Evolutionary conservation across 2,329 filamentous ascomycete species (phyloP), one percentile per base, ranked within the genome.

Genomic region (Emericellopsis atlantica): DNA sequence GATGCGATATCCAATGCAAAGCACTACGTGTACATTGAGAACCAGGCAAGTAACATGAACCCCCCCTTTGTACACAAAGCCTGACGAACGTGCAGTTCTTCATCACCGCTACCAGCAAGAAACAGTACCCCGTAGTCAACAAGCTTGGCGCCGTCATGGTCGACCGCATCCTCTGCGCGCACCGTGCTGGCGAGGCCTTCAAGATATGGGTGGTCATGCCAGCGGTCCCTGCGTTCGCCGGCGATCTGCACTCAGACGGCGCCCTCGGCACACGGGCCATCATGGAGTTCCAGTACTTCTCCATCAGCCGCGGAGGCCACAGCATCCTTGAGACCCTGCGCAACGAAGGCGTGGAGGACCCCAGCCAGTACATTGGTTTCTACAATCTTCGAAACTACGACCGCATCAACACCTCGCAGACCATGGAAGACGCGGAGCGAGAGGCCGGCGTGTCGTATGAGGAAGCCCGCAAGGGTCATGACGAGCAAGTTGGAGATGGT

Each of bases 341-440:
- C 15, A 70, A 73, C 26, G 84, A 83, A 4, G 85, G 84, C 8
- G 70, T 88, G 39, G 70, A 64, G 2, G 67, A 90, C 52, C 81
- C 83, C 1, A 66, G 71, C 52, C 64, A 78, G 35, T 92, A 89
- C 60, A 84, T 93, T 49, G 71, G 78, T 39, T 92, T 92, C 64
- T 92, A 87, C 65, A 92, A 93, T 56, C 69, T 93, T 26, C 73
- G 86, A 43, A 90, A 78, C 59, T 92, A 86, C 55, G 86, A 92
- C 56, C 79, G 86, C 36, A 83, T 93, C 67, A 89, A 90, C 60
- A 74, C 68, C 16, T 79, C 78, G 14, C 61, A 61, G 2, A 69
- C 75, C 6, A 78, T 86, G 74, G 57, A 63, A 15, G 62, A 68
- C 5, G 76, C 70, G 1, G 79, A 87, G 52, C 53, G 72, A 32